A percentile compares a stretch with the other conserved stretches of the same genome.
phyloP scores from a whole-genome alignment of 768 basidiomycete genomes.

The Rhodotorula paludigena region DNA sequence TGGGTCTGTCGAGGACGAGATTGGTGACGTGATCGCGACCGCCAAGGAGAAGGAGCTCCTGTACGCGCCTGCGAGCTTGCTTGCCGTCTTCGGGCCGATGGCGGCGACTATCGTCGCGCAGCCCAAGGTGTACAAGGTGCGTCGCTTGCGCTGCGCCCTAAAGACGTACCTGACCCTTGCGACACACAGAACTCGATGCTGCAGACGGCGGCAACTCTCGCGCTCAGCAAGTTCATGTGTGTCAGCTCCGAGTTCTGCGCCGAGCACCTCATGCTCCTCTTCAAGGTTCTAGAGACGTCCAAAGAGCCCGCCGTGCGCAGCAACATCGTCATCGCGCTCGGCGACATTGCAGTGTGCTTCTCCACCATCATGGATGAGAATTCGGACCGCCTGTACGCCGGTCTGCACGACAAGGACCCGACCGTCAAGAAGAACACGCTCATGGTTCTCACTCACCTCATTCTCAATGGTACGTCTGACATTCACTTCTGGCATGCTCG shows the following conservation, averaged over 20 bases:
- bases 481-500: too few species aligned
- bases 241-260: constrained; percentile 93
- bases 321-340: constrained; percentile 95
- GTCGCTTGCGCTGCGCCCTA: constrained; percentile 5
- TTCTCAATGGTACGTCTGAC: too few species aligned
- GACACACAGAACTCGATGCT: constrained; percentile 68
- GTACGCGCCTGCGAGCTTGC: constrained; percentile 71
- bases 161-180: neutral
- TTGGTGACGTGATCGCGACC: constrained; percentile 80
- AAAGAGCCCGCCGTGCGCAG: constrained; percentile 82
- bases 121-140: constrained; percentile 83
- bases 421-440: constrained; percentile 98
- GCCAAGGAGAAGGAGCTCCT: constrained; percentile 82
- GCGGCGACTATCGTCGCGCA: constrained; percentile 84
- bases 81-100: constrained; percentile 83
- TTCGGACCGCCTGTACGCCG: constrained; percentile 88
- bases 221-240: constrained; percentile 94
- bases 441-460: constrained; percentile 78
- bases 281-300: constrained; percentile 89
- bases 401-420: constrained; percentile 76
- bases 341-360: constrained; percentile 97
- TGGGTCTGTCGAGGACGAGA: constrained; percentile 96
- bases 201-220: constrained; percentile 76
- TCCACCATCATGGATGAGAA: constrained; percentile 96
- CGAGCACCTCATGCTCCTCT: constrained; percentile 75